These are phyloP conservation scores for Cordia subcordata DNA, from an alignment of 257 asterid genomes.

Conservation along the genomic window DNA sequence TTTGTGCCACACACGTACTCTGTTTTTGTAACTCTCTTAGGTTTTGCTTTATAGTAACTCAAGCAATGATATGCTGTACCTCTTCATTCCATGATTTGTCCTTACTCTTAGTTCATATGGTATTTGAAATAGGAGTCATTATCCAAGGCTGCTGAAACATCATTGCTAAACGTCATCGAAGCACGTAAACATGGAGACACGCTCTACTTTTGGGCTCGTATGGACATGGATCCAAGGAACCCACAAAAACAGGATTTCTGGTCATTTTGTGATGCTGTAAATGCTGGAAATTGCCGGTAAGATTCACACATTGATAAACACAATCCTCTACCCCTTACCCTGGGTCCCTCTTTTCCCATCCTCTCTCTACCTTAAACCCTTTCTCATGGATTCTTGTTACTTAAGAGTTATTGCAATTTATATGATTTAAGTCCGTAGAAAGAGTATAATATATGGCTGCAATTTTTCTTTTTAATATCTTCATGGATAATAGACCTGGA, in stretches of 20 bases:
- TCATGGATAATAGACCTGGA: constrained; percentile 9
- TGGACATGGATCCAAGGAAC: constrained; percentile 65
- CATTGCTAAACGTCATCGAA: constrained; percentile 62
- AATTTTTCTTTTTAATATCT: not conserved
- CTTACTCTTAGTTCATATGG: constrained; percentile 4
- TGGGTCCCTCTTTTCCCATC: not conserved
- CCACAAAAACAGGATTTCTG: constrained; percentile 69
- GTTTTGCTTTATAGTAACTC: too few relatives aligned
- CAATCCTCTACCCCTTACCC: not conserved
- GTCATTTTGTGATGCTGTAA: constrained; percentile 91
- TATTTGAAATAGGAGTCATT: constrained; percentile 56
- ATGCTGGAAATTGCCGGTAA: constrained; percentile 96
- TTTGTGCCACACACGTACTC: too few relatives aligned
- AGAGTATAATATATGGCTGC: not conserved
- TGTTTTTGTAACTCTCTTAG: too few relatives aligned
- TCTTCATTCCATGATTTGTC: not conserved
- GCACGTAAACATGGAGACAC: constrained; percentile 73
- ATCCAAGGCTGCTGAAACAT: constrained; percentile 71
- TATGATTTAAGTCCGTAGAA: not conserved
- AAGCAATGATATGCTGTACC: too few relatives aligned
- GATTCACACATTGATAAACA: constrained; percentile 18
- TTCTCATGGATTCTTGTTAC: not conserved
- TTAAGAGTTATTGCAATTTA: not conserved
- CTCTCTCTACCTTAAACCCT: not conserved
- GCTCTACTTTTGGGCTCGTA: constrained; percentile 81